Base-by-base conservation (phyloP, 768 basidiomycete species). In the Dacryopinax primogenitus region DNA sequence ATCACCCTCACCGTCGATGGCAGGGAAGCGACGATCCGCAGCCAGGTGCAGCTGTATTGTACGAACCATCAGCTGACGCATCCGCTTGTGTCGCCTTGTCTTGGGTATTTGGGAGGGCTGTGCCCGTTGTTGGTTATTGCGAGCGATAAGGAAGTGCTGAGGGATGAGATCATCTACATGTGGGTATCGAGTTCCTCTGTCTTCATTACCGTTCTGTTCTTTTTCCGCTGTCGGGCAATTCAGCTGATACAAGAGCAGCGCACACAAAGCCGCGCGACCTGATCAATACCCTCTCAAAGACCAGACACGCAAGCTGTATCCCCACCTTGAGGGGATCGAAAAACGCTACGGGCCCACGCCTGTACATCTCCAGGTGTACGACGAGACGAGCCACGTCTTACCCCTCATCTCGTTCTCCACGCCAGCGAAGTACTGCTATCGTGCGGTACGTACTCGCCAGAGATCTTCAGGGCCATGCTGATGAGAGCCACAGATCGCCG, bases 351-450 rank as follows among this genome's bases (percentile, higher is more conserved):
- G 72, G 1, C 72, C 88, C 1, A 92, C 93, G 0, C 80, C 86
- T 65, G 92, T 95, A 18, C 93, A 97, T 76, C 78, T 97, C 12
- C 93, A 97, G 73, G 84, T 96, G 0, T 96, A 92, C 71, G 93
- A 97, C 71, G 92, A 90, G 81, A 86, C 85, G 78, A 86, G 85
- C 64, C 87, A 89, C 74, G 87, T 87, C 36, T 74, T 86, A 65
- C 86, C 87, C 1, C 80, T 88, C 6, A 87, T 88, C 73, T 85
- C 79, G 32, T 87, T 86, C 72, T 83, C 82, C 0, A 74, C 80
- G 23, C 80, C 79, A 67, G 84, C 67, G 18, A 69, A 67, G 47
- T 69, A 64, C 44, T 69, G 68, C 32, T 69, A 67, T 65, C 51
- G 67, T 47, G 68, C 68, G 35, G 68, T 69, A 51, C 36, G 68